Percentiles rank a stretch among this genome's conserved stretches.
These are phyloP conservation scores for Phytomonas francai DNA, from an alignment of 208 protist species.

Conservation along the genomic window DNA sequence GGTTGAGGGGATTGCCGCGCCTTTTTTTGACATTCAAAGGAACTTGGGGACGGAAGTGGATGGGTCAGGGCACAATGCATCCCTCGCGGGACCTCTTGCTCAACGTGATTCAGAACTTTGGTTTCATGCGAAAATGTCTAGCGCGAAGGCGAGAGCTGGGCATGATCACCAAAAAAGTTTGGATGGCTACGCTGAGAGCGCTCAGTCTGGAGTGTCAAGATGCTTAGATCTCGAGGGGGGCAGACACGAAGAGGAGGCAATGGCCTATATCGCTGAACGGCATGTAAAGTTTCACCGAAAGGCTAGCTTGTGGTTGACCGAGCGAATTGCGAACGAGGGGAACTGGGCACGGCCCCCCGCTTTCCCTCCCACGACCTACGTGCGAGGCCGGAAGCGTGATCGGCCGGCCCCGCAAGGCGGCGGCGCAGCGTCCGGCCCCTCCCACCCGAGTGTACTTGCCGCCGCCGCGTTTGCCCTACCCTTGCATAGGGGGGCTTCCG, in stretches of 20 bases:
- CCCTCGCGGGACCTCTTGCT: neutral
- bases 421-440: constrained; percentile 9
- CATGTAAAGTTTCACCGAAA: neutral
- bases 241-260: neutral
- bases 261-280: neutral
- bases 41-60: neutral
- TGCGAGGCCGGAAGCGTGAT: neutral
- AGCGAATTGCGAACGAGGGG: constrained; percentile 67
- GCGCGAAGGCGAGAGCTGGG: neutral
- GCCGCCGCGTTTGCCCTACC: neutral
- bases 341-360: constrained; percentile 31
- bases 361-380: neutral
- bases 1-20: neutral
- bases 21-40: neutral
- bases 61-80: neutral
- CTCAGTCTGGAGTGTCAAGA: neutral
- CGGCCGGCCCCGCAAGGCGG: neutral
- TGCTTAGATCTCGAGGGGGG: neutral
- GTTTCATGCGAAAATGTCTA: neutral
- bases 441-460: constrained; percentile 1
- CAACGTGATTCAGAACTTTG: neutral
- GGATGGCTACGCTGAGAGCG: neutral
- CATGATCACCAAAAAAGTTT: neutral
- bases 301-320: constrained; percentile 36
- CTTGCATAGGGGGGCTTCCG: neutral